Conservation (phyloP, 192 early-diverging fungal species). For the Oehlia diaphana region DNA sequence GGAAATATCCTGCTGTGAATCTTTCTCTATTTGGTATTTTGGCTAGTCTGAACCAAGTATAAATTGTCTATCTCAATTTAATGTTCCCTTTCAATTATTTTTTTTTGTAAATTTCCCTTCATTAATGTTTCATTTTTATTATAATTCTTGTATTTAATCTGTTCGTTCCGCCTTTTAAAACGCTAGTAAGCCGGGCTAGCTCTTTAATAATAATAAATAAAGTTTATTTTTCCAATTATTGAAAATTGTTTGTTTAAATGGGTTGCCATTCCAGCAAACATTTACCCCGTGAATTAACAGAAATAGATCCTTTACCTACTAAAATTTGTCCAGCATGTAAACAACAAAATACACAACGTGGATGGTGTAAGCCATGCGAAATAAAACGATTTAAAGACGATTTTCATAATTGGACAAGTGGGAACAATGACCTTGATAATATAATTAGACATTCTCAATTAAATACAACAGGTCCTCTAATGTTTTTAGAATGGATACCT, state of each 20-base stretch:
- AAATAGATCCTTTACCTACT: not conserved
- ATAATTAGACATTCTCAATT: slow-evolving; percentile 16
- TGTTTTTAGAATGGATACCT: slow-evolving; percentile 26
- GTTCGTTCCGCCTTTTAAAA: no score
- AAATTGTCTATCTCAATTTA: no score
- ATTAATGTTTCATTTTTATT: no score
- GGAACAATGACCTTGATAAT: slow-evolving; percentile 9
- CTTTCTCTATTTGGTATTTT: no score
- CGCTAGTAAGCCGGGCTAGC: no score
- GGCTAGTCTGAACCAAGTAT: no score
- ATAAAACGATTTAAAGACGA: not conserved
- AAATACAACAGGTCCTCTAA: slow-evolving; percentile 10
- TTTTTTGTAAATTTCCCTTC: no score
- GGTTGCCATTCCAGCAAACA: slow-evolving; percentile 15
- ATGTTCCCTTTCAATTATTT: no score
- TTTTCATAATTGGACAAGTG: slow-evolving; percentile 25
- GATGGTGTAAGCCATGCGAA: slow-evolving; percentile 24
- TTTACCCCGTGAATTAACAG: not conserved
- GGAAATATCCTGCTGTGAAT: no score
- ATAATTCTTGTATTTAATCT: no score
- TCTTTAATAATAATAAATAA: no score
- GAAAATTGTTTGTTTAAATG: slow-evolving; percentile 3
- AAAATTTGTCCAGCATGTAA: slow-evolving; percentile 15
- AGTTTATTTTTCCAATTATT: no score
- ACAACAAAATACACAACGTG: slow-evolving; percentile 16